Evolutionary conservation across 1,139 yeast genomes (phyloP).

Genomic region (Magnusiomyces sp.): DNA sequence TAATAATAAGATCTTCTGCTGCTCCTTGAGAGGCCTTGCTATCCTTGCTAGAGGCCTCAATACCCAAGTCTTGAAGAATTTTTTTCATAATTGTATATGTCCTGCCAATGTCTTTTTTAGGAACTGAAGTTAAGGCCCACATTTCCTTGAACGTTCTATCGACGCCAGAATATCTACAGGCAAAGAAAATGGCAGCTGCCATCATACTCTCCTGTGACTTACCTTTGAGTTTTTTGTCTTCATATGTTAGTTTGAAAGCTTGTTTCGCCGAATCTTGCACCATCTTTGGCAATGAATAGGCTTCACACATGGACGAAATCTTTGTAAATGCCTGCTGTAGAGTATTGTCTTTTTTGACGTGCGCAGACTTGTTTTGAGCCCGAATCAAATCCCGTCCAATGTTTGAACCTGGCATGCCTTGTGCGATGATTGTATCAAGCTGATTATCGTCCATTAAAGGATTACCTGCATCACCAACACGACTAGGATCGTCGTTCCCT

Average conservation of each 20-base stretch:
- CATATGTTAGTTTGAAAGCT: slow-evolving; percentile 86
- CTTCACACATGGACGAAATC: slow-evolving; percentile 94
- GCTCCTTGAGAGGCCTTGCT: slow-evolving; percentile 59
- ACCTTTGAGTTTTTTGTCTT: slow-evolving; percentile 79
- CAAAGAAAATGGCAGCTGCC: slow-evolving; percentile 94
- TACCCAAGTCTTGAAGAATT: slow-evolving; percentile 38
- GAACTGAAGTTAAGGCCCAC: slow-evolving; percentile 90
- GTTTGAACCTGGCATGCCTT: slow-evolving; percentile 56
- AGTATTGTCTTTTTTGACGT: slow-evolving; percentile 81
- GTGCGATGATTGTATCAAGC: slow-evolving; percentile 85
- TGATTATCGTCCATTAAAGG: slow-evolving; percentile 88
- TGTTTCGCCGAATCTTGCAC: slow-evolving; percentile 98
- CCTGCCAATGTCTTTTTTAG: slow-evolving; percentile 82
- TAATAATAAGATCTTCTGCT: slow-evolving; percentile 79
- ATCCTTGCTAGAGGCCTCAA: neutral
- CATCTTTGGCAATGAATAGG: slow-evolving; percentile 85
- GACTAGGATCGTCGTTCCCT: slow-evolving; percentile 96
- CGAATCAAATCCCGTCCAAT: slow-evolving; percentile 81
- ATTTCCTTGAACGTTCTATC: slow-evolving; percentile 95
- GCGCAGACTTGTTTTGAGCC: slow-evolving; percentile 78
- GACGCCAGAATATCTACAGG: slow-evolving; percentile 90
- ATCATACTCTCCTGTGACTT: slow-evolving; percentile 89
- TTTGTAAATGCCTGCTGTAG: slow-evolving; percentile 83
- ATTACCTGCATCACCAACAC: slow-evolving; percentile 99
- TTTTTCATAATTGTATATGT: slow-evolving; percentile 69